These are phyloP conservation scores for Lactifluus volemus DNA, from an alignment of 768 basidiomycete genomes.

Conservation along the genomic window DNA sequence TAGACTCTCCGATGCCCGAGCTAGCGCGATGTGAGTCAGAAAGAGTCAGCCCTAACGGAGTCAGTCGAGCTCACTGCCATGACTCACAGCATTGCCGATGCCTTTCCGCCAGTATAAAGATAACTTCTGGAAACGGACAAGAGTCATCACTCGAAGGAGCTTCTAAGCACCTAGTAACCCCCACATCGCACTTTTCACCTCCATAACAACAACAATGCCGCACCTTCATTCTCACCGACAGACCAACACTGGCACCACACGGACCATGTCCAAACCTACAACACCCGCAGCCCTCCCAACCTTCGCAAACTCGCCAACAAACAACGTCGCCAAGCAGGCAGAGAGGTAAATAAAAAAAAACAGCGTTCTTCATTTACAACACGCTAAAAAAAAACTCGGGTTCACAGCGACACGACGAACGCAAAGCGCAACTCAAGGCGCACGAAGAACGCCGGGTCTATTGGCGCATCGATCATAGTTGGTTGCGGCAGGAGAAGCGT, in stretches of 20 bases:
- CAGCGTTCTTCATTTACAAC: too few relatives aligned
- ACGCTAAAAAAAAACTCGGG: too few relatives aligned
- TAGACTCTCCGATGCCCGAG: too few relatives aligned
- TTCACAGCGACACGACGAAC: constrained; percentile 11
- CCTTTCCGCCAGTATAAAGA: not conserved
- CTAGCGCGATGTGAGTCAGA: not conserved
- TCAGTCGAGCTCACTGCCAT: not conserved
- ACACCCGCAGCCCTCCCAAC: not conserved
- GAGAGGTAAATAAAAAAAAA: constrained; percentile 1
- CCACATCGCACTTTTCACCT: not conserved
- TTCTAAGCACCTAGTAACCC: not conserved
- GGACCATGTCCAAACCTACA: not conserved
- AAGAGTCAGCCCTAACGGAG: not conserved
- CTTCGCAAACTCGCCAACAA: constrained; percentile 7
- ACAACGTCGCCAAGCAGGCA: constrained; percentile 6
- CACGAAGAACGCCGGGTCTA: not conserved
- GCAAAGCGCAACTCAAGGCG: not conserved
- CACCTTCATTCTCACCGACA: not conserved
- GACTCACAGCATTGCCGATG: constrained; percentile 3
- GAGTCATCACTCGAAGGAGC: not conserved
- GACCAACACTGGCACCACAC: not conserved
- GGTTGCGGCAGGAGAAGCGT: not conserved
- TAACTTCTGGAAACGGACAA: not conserved
- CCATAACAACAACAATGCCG: constrained; percentile 6
- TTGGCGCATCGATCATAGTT: not conserved